These are phyloP conservation scores for Talaromyces albobiverticillius DNA, from an alignment of 2,329 filamentous ascomycete species.

Conservation along the genomic window DNA sequence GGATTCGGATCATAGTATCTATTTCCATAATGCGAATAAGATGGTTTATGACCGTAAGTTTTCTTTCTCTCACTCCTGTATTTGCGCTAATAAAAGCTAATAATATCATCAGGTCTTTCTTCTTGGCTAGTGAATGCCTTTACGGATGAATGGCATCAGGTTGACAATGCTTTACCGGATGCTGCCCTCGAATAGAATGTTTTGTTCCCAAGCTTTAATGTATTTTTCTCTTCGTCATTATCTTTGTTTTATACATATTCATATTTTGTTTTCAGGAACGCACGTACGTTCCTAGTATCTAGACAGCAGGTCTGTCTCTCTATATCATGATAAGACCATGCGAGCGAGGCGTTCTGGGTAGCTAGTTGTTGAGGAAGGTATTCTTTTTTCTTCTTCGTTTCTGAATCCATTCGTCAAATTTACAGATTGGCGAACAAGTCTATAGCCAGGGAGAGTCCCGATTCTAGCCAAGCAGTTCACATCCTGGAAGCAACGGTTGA, in stretches of 20 bases:
- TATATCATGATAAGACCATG: neutral
- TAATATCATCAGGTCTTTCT: slow-evolving; percentile 4
- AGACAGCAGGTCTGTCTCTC: neutral
- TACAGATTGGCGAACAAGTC: no score
- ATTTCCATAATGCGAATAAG: slow-evolving; percentile 85
- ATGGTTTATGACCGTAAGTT: slow-evolving; percentile 91
- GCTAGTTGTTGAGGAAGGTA: no score
- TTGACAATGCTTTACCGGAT: slow-evolving; percentile 1
- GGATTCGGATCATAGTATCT: slow-evolving; percentile 92
- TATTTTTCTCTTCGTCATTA: neutral
- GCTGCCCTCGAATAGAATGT: neutral
- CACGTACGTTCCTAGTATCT: neutral
- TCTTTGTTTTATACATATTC: neutral
- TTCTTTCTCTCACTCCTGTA: neutral
- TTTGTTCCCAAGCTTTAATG: neutral
- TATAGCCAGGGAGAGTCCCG: no score
- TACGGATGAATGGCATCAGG: slow-evolving; percentile 15
- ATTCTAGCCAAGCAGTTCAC: no score
- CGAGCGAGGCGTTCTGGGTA: neutral
- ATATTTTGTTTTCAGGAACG: neutral
- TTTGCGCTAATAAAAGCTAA: neutral
- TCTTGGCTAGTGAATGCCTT: slow-evolving; percentile 15
- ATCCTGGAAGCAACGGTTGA: no score
- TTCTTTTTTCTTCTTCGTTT: no score
- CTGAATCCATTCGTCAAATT: no score